Evolutionary conservation across 2,329 filamentous ascomycete genomes (phyloP), one percentile per base, ranked within the genome.

Genomic region (Colletotrichum phormii): DNA sequence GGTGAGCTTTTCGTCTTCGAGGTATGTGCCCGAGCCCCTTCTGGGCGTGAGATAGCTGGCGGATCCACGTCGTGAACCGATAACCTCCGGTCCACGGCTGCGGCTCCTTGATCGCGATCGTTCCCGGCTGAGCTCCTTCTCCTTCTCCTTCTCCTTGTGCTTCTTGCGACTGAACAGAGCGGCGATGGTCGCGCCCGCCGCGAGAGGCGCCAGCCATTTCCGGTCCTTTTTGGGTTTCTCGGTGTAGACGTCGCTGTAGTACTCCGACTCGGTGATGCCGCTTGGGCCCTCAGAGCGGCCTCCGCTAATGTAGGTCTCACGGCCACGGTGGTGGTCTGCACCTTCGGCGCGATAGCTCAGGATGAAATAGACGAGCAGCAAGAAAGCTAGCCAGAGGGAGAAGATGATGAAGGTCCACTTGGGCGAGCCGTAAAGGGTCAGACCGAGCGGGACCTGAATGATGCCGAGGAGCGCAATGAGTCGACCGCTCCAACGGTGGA

Each of bases 341-440:
- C 89, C 82, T 83, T 91, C 82, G 84, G 92, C 81, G 58, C 90
- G 86, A 81, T 94, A 97, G 75, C 92, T 93, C 42, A 98, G 85
- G 67, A 96, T 86, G 77, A 98, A 97, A 82, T 95, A 98, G 15
- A 91, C 75, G 2, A 95, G 78, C 18, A 98, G 76, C 42, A 98
- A 84, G 22, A 93, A 87, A 33, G 90, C 89, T 80, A 93, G 92
- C 86, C 93, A 96, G 0, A 98, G 75, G 0, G 95, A 89, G 79
- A 93, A 99, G 4, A 98, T 86, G 64, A 99, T 91, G 81, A 98
- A 99, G 4, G 95, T 88, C 49, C 89, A 90, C 78, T 93, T 91
- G 5, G 97, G 96, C 35, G 95, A 98, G 6, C 97, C 97, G 78
- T 98, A 99, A 1, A 99, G 87, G 0, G 95, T 95, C 59, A 99